Evolutionary conservation across 1,139 yeast species (phyloP), one percentile per base, ranked within the genome.

Genomic region (Groenewaldozyma sp.): DNA sequence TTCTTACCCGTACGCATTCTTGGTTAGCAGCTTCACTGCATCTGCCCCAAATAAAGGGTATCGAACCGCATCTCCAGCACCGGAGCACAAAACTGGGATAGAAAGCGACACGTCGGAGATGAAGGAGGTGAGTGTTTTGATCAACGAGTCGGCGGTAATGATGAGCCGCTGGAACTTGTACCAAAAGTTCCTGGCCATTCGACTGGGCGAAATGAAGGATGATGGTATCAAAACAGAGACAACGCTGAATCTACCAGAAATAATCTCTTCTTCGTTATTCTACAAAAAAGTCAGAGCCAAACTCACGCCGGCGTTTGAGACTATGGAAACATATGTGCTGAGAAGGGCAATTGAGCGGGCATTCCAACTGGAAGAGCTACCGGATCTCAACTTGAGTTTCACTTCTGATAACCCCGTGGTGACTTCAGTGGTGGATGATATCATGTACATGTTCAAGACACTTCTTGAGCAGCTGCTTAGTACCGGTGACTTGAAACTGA

Each of bases 101-200:
- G 17, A 27, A 17, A 7, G 7, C 7, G 11, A 16, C 11, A 7
- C 34, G 6, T 51, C 56, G 31, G 73, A 71, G 60, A 62, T 78
- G 13, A 70, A 71, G 16, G 74, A 73, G 36, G 67, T 80, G 11
- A 78, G 81, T 7, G 70, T 69, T 38, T 51, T 78, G 29, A 66
- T 82, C 16, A 72, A 70, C 41, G 97, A 91, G 53, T 63, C 83
- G 16, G 73, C 94, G 0, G 68, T 80, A 4, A 81, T 91, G 54
- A 64, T 91, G 53, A 84, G 82, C 53, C 78, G 87, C 46, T 91
- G 98, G 97, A 69, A 83, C 6, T 70, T 86, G 58, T 93, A 87
- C 58, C 71, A 83, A 45, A 76, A 76, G 53, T 91, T 87, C 52
- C 70, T 84, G 49, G 73, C 84, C 1, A 68, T 73, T 24, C 74